A percentile compares a stretch with the other conserved stretches of the same genome.
Conservation (phyloP, 148 eudicot genomes). For the Rhododendron vialii region DNA sequence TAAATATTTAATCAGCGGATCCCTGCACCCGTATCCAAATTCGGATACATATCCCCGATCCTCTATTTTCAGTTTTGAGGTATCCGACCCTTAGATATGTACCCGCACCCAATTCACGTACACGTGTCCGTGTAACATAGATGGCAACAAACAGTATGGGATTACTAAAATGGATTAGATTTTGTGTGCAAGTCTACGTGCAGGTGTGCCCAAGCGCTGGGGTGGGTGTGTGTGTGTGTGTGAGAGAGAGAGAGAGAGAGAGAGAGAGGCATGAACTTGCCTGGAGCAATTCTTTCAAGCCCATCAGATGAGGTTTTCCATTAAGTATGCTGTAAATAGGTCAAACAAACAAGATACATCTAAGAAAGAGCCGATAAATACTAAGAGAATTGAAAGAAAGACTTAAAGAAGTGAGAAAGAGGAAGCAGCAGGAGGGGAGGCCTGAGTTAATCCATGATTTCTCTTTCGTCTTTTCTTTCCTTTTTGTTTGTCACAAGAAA, state of each 20-base stretch:
- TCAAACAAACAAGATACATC: neutral
- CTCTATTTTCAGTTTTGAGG: too few relatives aligned
- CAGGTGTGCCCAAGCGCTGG: neutral
- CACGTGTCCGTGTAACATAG: too few relatives aligned
- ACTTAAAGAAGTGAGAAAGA: neutral
- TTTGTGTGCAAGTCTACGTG: neutral
- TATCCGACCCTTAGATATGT: too few relatives aligned
- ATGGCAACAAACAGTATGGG: neutral
- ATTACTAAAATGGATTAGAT: neutral
- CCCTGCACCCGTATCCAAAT: too few relatives aligned
- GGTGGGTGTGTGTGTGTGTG: neutral
- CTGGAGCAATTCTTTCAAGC: constrained; percentile 80
- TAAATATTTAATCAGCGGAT: too few relatives aligned
- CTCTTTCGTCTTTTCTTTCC: neutral
- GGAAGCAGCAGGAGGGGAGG: neutral
- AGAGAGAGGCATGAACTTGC: constrained; percentile 21
- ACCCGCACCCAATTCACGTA: too few relatives aligned
- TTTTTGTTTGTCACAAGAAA: neutral
- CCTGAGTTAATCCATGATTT: neutral
- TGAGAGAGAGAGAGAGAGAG: neutral
- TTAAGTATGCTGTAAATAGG: constrained; percentile 63
- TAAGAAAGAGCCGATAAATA: neutral
- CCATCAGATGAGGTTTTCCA: constrained; percentile 88
- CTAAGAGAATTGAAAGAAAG: neutral
- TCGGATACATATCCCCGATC: too few relatives aligned